Evolutionary conservation across 2,329 filamentous ascomycete species (phyloP).

Genomic region (Thielaviopsis musarum): DNA sequence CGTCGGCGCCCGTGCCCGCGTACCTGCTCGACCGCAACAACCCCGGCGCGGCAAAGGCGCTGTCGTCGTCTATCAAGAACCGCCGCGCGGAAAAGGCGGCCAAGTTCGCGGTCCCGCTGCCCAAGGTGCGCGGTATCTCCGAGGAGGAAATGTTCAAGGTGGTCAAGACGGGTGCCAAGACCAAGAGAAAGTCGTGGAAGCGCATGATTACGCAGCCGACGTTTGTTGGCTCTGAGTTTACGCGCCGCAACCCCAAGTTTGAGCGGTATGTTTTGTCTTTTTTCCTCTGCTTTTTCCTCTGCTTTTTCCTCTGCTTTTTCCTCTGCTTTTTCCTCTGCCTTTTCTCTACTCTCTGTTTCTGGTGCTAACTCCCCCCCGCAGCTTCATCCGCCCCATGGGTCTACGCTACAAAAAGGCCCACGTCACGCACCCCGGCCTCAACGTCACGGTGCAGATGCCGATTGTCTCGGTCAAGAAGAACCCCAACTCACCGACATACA

Average conservation of each 20-base stretch:
- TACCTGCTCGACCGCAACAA: slow-evolving; percentile 79
- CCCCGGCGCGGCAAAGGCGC: slow-evolving; percentile 44
- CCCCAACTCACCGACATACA: slow-evolving; percentile 79
- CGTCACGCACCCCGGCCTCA: slow-evolving; percentile 57
- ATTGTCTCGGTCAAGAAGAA: slow-evolving; percentile 52
- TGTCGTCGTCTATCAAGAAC: slow-evolving; percentile 83
- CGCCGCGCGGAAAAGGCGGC: slow-evolving; percentile 89
- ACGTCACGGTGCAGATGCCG: slow-evolving; percentile 73
- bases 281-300: no score
- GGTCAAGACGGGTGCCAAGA: slow-evolving; percentile 91
- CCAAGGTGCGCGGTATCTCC: slow-evolving; percentile 82
- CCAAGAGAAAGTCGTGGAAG: slow-evolving; percentile 67
- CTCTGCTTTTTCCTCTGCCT: neutral
- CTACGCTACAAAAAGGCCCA: slow-evolving; percentile 36
- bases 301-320: neutral
- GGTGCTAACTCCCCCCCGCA: slow-evolving; percentile 37
- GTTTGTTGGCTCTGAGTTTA: slow-evolving; percentile 86
- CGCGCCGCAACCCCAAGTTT: slow-evolving; percentile 67
- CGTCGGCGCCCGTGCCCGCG: slow-evolving; percentile 66
- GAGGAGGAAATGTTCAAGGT: slow-evolving; percentile 99
- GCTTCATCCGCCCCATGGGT: slow-evolving; percentile 33
- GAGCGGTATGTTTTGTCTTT: slow-evolving; percentile 24
- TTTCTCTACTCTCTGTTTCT: neutral
- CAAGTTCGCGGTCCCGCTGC: slow-evolving; percentile 79
- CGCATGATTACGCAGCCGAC: slow-evolving; percentile 41